phyloP scores from a whole-genome alignment of 225 moss, liverwort and hornwort genomes.

The Anthoceros angustus region DNA sequence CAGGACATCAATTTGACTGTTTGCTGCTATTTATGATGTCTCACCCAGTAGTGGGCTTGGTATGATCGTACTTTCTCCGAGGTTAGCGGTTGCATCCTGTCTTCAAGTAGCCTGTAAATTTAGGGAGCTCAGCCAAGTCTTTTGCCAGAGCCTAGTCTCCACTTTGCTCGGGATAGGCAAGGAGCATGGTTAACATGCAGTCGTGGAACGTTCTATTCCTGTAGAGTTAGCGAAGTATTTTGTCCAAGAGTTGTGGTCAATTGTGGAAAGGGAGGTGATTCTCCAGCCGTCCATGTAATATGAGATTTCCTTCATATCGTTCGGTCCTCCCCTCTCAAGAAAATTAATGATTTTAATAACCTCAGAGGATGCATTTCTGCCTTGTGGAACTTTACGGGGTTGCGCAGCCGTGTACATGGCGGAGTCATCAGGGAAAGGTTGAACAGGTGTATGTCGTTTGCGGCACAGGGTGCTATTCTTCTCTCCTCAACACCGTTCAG shows the following conservation, averaged over 20 bases:
- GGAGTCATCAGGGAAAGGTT: too few relatives aligned
- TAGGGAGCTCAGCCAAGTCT: not conserved
- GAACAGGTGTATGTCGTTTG: too few relatives aligned
- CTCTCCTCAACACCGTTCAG: too few relatives aligned
- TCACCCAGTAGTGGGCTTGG: not conserved
- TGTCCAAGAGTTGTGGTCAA: not conserved
- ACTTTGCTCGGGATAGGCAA: too few relatives aligned
- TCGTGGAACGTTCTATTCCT: not conserved
- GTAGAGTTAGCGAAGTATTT: not conserved
- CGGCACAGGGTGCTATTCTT: too few relatives aligned
- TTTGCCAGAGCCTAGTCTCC: too few relatives aligned
- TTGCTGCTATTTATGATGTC: slow-evolving; percentile 1
- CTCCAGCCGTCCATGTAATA: not conserved
- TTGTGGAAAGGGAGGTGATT: not conserved
- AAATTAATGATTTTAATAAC: too few relatives aligned
- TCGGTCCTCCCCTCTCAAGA: not conserved
- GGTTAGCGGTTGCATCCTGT: not conserved
- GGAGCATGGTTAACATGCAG: too few relatives aligned
- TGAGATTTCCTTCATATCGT: not conserved
- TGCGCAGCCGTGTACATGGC: too few relatives aligned
- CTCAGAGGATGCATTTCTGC: too few relatives aligned
- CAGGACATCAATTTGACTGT: not conserved
- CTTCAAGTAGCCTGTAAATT: not conserved
- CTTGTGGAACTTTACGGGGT: too few relatives aligned
- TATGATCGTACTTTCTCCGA: not conserved